Conservation (phyloP, 2,329 filamentous ascomycete species). For the Beauveria scarabaeidicola region DNA sequence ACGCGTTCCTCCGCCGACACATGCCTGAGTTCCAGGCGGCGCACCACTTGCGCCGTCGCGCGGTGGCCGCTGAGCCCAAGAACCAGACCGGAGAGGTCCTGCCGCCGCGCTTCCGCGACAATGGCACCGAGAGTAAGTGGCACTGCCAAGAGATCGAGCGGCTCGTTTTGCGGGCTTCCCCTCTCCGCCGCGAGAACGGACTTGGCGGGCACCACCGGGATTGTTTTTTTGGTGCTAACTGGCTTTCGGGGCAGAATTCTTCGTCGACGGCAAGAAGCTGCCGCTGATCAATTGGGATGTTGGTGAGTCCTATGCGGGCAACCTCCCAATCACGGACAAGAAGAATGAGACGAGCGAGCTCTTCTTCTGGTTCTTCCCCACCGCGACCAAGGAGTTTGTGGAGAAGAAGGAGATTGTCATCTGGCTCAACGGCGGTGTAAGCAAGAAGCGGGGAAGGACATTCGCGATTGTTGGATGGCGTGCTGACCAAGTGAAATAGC, state of each 20-base stretch:
- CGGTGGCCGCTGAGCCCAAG: neutral
- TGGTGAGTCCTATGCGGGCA: constrained; percentile 50
- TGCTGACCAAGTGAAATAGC: constrained; percentile 22
- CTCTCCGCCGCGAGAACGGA: neutral
- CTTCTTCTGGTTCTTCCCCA: constrained; percentile 49
- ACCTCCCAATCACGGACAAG: constrained; percentile 43
- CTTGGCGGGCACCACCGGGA: neutral
- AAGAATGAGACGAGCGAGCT: constrained; percentile 31
- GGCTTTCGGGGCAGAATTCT: constrained; percentile 35
- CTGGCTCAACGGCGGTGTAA: constrained; percentile 35
- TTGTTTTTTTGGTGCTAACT: neutral
- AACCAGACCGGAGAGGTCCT: neutral
- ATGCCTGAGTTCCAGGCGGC: neutral
- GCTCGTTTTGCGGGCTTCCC: neutral
- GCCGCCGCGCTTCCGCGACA: constrained; percentile 13
- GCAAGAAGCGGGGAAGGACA: constrained; percentile 10
- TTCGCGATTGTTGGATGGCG: neutral
- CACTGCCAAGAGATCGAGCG: neutral
- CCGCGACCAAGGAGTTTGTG: constrained; percentile 26
- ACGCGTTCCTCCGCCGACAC: neutral
- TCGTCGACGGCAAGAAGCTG: constrained; percentile 51
- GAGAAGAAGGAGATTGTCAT: constrained; percentile 40
- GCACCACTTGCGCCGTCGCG: neutral
- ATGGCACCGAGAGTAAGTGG: constrained; percentile 16
- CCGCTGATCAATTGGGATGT: constrained; percentile 59